Evolutionary conservation across 2,329 filamentous ascomycete genomes (phyloP).

Genomic region (Claviceps sp.): DNA sequence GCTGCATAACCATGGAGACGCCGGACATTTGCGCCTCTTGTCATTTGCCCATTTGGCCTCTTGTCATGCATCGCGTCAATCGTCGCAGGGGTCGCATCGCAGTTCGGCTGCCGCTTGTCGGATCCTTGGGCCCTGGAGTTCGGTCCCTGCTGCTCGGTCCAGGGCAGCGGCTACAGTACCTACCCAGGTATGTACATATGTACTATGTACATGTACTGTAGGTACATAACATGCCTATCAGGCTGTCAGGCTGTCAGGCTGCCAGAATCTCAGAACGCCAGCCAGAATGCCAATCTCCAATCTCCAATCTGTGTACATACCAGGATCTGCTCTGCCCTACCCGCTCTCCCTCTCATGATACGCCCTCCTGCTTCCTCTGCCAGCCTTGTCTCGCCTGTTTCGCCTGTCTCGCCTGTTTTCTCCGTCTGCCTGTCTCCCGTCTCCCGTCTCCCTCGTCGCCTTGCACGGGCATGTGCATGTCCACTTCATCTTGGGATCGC

Average conservation of each 20-base stretch:
- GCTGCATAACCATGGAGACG: too few relatives aligned
- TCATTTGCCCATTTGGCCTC: too few relatives aligned
- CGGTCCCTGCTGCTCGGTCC: too few relatives aligned
- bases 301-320: too few relatives aligned
- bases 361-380: background rate
- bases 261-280: too few relatives aligned
- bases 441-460: background rate
- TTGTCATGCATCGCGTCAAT: too few relatives aligned
- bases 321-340: background rate
- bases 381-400: background rate
- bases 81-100: too few relatives aligned
- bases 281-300: too few relatives aligned
- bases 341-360: background rate
- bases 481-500: background rate
- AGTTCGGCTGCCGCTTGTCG: too few relatives aligned
- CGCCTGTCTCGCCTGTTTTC: background rate
- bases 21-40: too few relatives aligned
- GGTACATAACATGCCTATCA: background rate
- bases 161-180: background rate
- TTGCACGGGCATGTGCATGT: background rate
- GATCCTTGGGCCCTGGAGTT: too few relatives aligned
- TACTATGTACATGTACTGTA: too few relatives aligned
- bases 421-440: background rate
- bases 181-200: background rate
- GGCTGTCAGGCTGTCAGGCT: background rate